Base-by-base conservation (phyloP, 345 rosid genomes). In the Hibiscus syriacus region DNA sequence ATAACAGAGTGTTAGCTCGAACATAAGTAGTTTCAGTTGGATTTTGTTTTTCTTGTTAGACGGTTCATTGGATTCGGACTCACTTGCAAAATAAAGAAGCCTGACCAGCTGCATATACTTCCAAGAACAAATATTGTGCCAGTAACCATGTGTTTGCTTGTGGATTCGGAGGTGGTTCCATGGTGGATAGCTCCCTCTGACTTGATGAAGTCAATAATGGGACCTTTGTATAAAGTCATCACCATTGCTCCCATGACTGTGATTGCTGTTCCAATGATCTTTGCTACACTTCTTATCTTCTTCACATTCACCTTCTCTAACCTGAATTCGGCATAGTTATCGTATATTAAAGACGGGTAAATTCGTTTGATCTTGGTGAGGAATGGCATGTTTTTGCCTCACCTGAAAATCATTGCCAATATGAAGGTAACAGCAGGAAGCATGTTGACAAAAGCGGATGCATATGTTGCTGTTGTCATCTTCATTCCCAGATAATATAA, bases 201-300 rank as follows among this genome's bases (percentile, higher is more conserved):
- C 58, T 62, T 75, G 1, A 83, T 30, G 34, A 92, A 74, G 26
- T 87, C 74, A 17, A 92, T 55, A 58, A 86, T 77, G 43, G 97
- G 98, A 67, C 98, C 98, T 71, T 85, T 90, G 86, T 85, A 87
- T 36, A 92, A 68, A 2, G 98, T 92, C 98, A 92, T 92, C 17
- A 87, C 90, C 98, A 88, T 88, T 0, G 98, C 96, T 73, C 98
- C 98, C 6, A 70, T 67, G 3, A 90, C 84, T 0, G 97, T 90
- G 46, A 92, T 76, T 2, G 58, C 80, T 6, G 98, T 92, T 63
- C 98, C 98, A 5, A 87, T 11, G 3, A 88, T 81, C 73, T 90
- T 92, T 11, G 97, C 96, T 34, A 86, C 30, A 79, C 97, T 86
- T 5, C 73, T 89, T 39, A 79, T 17, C 77, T 80, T 88, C 83